Conservation (phyloP, 2,329 filamentous ascomycete species). For the Alternaria dauci region DNA sequence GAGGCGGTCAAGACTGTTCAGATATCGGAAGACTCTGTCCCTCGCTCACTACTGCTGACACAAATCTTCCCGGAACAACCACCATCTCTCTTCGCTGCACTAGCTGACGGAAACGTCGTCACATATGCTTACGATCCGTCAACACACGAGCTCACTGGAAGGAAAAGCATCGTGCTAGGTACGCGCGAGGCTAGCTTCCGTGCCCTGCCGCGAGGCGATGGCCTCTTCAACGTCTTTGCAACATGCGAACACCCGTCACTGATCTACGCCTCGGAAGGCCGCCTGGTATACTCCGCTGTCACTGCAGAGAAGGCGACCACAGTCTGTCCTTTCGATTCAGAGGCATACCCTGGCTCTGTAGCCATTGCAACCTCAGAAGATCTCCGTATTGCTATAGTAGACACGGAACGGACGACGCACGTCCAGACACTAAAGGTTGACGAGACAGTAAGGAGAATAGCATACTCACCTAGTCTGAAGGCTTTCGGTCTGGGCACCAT, state of each 20-base stretch:
- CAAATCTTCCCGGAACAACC: slow-evolving; percentile 73
- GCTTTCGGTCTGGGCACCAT: slow-evolving; percentile 90
- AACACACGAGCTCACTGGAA: slow-evolving; percentile 71
- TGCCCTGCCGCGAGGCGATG: slow-evolving; percentile 72
- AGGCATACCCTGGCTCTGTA: slow-evolving; percentile 81
- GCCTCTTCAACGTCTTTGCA: slow-evolving; percentile 82
- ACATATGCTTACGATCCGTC: slow-evolving; percentile 75
- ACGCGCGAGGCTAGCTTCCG: slow-evolving; percentile 86
- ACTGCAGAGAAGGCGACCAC: slow-evolving; percentile 85
- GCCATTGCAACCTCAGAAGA: slow-evolving; percentile 79
- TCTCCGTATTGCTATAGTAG: slow-evolving; percentile 81
- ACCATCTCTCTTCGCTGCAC: slow-evolving; percentile 84
- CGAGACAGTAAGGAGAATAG: slow-evolving; percentile 85
- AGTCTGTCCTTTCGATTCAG: slow-evolving; percentile 82
- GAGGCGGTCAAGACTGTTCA: slow-evolving; percentile 67
- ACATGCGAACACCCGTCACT: slow-evolving; percentile 94
- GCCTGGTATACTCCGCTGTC: slow-evolving; percentile 91
- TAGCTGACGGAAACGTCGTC: slow-evolving; percentile 91
- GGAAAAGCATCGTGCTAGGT: slow-evolving; percentile 84
- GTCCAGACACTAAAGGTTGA: slow-evolving; percentile 80
- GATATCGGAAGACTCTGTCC: slow-evolving; percentile 73
- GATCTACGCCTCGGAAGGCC: slow-evolving; percentile 87
- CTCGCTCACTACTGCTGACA: slow-evolving; percentile 80
- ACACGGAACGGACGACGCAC: slow-evolving; percentile 86
- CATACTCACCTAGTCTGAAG: slow-evolving; percentile 80